Evolutionary conservation across 805 yeast species (phyloP), one percentile per base, ranked within the genome.

Genomic region (Metschnikowia picachoensis): DNA sequence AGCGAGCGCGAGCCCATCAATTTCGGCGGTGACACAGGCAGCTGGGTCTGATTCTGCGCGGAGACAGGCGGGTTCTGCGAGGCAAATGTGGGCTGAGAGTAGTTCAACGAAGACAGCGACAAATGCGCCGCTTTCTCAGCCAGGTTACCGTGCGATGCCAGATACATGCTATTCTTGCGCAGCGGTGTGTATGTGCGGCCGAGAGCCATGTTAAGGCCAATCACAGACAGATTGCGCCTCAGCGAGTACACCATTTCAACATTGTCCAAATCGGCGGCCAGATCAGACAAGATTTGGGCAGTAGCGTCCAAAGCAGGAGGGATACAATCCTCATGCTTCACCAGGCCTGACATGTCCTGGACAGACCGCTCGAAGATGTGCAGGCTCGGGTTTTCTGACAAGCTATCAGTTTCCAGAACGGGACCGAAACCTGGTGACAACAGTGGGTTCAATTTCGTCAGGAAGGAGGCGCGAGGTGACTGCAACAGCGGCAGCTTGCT

Each of bases 261-360:
- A 44, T 78, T 75, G 53, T 85, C 84, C 49, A 89, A 74, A 56
- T 84, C 79, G 4, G 85, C 71, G 37, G 71, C 66, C 56, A 81
- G 82, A 12, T 82, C 77, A 36, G 82, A 73, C 32, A 86, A 70
- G 49, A 84, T 79, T 15, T 82, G 76, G 4, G 94, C 78, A 8
- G 95, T 88, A 17, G 77, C 77, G 57, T 87, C 95, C 55, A 88
- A 70, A 7, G 87, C 87, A 0, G 96, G 91, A 2, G 95, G 86
- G 16, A 88, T 86, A 54, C 66, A 78, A 63, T 89, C 86, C 62
- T 87, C 83, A 8, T 70, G 64, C 31, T 76, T 69, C 44, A 67
- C 60, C 39, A 41, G 60, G 32, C 62, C 64, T 14, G 51, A 38
- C 46, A 53, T 48, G 44, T 70, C 74, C 48, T 70, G 75, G 28